A percentile compares a stretch with the other conserved stretches of the same genome.
These are phyloP conservation scores for Yamadazyma takamatsuzukensis DNA, from an alignment of 805 yeast genomes.

Conservation along the genomic window DNA sequence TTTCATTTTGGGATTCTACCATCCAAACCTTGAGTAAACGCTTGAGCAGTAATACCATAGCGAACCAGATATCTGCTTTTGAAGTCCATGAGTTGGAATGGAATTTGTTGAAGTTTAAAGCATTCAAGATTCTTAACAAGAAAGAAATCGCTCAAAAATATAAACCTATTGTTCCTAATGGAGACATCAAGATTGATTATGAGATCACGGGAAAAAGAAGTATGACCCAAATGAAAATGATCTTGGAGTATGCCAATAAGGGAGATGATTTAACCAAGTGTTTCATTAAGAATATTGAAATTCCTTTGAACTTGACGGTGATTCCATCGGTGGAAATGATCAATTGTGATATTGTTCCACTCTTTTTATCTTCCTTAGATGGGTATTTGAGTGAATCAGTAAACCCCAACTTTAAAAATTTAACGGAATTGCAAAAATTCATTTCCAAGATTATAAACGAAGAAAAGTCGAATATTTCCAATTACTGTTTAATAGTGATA, in stretches of 20 bases:
- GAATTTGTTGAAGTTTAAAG: slow-evolving; percentile 53
- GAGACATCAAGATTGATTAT: slow-evolving; percentile 47
- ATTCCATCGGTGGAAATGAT: slow-evolving; percentile 70
- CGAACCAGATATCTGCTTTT: slow-evolving; percentile 45
- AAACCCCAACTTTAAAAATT: slow-evolving; percentile 1
- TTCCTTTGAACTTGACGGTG: slow-evolving; percentile 70
- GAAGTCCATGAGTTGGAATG: slow-evolving; percentile 78
- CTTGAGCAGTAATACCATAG: slow-evolving; percentile 27
- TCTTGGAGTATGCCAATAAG: slow-evolving; percentile 58
- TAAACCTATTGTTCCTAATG: slow-evolving; percentile 34
- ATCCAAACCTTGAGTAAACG: slow-evolving; percentile 59
- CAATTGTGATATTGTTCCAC: slow-evolving; percentile 70
- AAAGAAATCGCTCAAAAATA: slow-evolving; percentile 32
- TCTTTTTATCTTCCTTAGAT: slow-evolving; percentile 28
- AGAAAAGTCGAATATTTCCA: slow-evolving; percentile 21
- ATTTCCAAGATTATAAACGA: slow-evolving; percentile 2
- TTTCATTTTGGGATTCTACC: slow-evolving; percentile 71
- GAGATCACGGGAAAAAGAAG: slow-evolving; percentile 72
- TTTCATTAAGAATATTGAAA: slow-evolving; percentile 52
- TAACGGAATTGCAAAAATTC: slow-evolving; percentile 6
- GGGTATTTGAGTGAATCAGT: slow-evolving; percentile 9
- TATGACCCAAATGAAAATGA: slow-evolving; percentile 59
- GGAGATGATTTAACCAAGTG: slow-evolving; percentile 16
- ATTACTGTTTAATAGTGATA: slow-evolving; percentile 61
- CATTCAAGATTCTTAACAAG: slow-evolving; percentile 53